Conservation (phyloP, 1,139 yeast genomes). For the Candida sp. region DNA sequence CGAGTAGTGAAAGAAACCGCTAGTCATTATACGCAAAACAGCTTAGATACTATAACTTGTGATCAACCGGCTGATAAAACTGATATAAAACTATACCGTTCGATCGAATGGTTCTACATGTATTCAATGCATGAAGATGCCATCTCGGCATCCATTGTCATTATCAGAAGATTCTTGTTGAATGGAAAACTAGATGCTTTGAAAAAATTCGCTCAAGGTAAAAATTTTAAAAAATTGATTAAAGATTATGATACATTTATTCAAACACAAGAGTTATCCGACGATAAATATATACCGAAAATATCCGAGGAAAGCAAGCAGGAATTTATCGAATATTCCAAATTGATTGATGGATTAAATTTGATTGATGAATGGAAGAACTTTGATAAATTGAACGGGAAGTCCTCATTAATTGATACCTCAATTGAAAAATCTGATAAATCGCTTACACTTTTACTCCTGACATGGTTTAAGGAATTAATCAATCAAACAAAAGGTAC, state of each 20-base stretch:
- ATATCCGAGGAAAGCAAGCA: constrained; percentile 40
- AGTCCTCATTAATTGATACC: constrained; percentile 29
- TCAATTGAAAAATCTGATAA: constrained; percentile 37
- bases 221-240: constrained; percentile 50
- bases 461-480: constrained; percentile 31
- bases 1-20: constrained; percentile 61
- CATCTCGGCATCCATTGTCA: constrained; percentile 52
- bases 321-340: constrained; percentile 53
- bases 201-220: constrained; percentile 49
- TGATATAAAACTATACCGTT: constrained; percentile 53
- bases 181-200: constrained; percentile 68
- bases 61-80: constrained; percentile 31
- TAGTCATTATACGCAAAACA: constrained; percentile 34
- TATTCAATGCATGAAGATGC: constrained; percentile 70
- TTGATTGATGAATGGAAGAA: constrained; percentile 39
- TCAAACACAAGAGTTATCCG: constrained; percentile 21
- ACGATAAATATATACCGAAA: constrained; percentile 10
- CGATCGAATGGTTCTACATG: constrained; percentile 75
- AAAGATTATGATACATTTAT: constrained; percentile 50
- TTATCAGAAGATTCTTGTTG: constrained; percentile 63
- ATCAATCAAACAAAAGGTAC: constrained; percentile 20
- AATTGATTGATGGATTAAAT: constrained; percentile 38
- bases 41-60: constrained; percentile 13
- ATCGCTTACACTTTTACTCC: constrained; percentile 22
- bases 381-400: constrained; percentile 21